Evolutionary conservation across 176 grass and related monocot species (phyloP).

Genomic region (Lolium multiflorum): DNA sequence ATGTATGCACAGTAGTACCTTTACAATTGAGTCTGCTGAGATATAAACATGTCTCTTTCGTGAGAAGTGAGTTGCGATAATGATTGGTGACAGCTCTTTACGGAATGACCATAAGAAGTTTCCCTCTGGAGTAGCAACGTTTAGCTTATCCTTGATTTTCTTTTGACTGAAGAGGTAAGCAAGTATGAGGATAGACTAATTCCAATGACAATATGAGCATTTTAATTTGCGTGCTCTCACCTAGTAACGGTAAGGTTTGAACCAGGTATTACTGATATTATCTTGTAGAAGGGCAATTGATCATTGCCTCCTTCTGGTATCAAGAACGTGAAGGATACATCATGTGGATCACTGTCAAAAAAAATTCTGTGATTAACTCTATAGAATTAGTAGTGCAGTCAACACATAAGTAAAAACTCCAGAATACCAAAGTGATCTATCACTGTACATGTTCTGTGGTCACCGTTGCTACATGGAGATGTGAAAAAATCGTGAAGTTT

Average conservation of each 20-base stretch:
- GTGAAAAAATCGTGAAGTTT: neutral
- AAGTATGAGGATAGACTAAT: slow-evolving; percentile 34
- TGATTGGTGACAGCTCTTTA: slow-evolving; percentile 70
- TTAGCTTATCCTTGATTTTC: slow-evolving; percentile 68
- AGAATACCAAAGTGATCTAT: neutral
- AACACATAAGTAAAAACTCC: slow-evolving; percentile 8
- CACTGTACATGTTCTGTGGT: neutral
- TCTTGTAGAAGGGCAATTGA: slow-evolving; percentile 66
- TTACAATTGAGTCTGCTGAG: no score
- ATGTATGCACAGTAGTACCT: no score
- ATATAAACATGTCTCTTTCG: slow-evolving; percentile 63
- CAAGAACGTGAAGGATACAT: slow-evolving; percentile 81
- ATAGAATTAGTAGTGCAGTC: neutral
- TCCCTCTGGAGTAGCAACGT: slow-evolving; percentile 61
- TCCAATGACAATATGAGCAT: slow-evolving; percentile 4
- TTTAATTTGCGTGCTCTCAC: slow-evolving; percentile 54
- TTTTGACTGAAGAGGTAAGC: slow-evolving; percentile 66
- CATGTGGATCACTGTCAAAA: slow-evolving; percentile 62
- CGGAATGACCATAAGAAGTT: slow-evolving; percentile 58
- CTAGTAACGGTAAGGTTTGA: slow-evolving; percentile 74
- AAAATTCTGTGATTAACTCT: neutral
- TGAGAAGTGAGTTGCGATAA: slow-evolving; percentile 54
- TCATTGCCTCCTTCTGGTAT: slow-evolving; percentile 67
- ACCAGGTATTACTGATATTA: slow-evolving; percentile 80
- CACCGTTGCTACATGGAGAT: neutral